Conservation (phyloP, 2,329 filamentous ascomycete genomes). For the Phaeomoniella chlamydospora region DNA sequence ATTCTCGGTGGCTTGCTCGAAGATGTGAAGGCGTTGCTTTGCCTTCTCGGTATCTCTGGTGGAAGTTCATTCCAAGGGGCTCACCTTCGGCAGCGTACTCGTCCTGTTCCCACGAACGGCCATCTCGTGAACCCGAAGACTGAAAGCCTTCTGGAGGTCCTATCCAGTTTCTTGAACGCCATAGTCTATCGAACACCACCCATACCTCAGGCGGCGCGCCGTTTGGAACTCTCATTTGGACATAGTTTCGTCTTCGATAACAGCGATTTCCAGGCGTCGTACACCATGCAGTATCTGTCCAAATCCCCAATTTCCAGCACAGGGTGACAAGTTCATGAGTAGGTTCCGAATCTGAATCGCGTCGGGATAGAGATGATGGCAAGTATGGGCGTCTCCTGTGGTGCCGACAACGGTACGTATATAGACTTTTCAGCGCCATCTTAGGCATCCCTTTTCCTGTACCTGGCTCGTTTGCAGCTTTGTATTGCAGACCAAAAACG, state of each 20-base stretch:
- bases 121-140: slow-evolving; percentile 23
- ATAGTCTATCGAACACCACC: slow-evolving; percentile 47
- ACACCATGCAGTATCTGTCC: slow-evolving; percentile 49
- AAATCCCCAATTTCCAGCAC: slow-evolving; percentile 43
- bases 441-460: slow-evolving; percentile 26
- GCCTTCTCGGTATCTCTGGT: slow-evolving; percentile 31
- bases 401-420: slow-evolving; percentile 48
- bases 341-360: slow-evolving; percentile 45
- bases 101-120: slow-evolving; percentile 40
- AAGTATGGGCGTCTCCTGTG: slow-evolving; percentile 46
- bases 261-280: slow-evolving; percentile 42
- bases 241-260: slow-evolving; percentile 41
- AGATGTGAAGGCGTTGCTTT: slow-evolving; percentile 40
- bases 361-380: slow-evolving; percentile 36
- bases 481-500: slow-evolving; percentile 19
- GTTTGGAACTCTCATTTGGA: slow-evolving; percentile 38
- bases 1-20: slow-evolving; percentile 36
- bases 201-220: slow-evolving; percentile 43
- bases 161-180: slow-evolving; percentile 45
- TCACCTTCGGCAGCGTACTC: slow-evolving; percentile 41
- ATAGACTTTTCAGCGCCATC: slow-evolving; percentile 43
- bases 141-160: slow-evolving; percentile 23
- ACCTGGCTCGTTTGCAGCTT: slow-evolving; percentile 17
- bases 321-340: slow-evolving; percentile 46
- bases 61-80: slow-evolving; percentile 32